Conservation (phyloP, 2,329 filamentous ascomycete species). For the Cladosporium sp. region DNA sequence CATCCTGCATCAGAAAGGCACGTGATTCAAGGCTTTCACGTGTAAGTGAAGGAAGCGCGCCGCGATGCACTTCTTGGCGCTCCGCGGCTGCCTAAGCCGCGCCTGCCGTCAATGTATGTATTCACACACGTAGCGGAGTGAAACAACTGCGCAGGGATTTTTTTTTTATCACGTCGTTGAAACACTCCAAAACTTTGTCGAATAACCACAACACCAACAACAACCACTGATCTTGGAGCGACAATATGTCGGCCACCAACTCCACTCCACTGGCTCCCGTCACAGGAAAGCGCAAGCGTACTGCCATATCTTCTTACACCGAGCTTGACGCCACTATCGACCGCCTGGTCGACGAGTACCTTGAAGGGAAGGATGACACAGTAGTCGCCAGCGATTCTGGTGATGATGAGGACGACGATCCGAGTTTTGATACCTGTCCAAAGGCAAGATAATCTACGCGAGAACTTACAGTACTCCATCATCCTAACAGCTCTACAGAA, state of each 20-base stretch:
- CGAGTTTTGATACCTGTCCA: neutral
- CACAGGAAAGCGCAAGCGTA: slow-evolving; percentile 25
- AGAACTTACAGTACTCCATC: neutral
- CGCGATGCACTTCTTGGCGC: slow-evolving; percentile 1
- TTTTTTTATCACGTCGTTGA: no score
- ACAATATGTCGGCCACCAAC: neutral
- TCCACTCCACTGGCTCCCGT: neutral
- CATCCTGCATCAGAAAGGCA: no score
- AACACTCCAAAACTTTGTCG: no score
- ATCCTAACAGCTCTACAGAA: neutral
- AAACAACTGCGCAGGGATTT: no score
- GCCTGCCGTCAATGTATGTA: neutral
- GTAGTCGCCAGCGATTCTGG: neutral
- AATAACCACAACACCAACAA: no score
- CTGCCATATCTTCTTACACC: slow-evolving; percentile 20
- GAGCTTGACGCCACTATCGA: slow-evolving; percentile 2
- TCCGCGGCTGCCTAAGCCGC: slow-evolving; percentile 2
- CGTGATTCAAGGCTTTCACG: no score
- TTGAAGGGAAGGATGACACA: neutral
- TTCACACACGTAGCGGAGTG: no score
- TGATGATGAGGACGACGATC: neutral
- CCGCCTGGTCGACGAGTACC: no score
- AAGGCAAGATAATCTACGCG: neutral
- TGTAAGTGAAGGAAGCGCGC: no score
- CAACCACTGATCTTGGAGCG: no score